Evolutionary conservation across 106 monocot genomes (phyloP).

Genomic region (Chionographis japonica): DNA sequence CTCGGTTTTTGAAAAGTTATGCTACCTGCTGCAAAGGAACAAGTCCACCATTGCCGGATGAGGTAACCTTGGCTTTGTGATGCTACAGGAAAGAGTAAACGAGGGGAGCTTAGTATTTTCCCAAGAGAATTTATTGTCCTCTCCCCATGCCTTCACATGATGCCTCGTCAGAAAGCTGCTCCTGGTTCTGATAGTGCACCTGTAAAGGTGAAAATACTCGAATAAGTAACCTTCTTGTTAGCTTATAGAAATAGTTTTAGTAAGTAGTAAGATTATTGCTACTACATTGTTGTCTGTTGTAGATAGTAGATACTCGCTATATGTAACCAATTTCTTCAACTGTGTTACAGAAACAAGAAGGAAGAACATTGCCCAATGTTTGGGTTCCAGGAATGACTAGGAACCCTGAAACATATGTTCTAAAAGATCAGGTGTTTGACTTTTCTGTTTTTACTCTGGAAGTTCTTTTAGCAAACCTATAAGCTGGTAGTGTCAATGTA

Average conservation of each 20-base stretch:
- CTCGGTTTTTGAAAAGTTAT: no score
- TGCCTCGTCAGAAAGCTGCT: conserved; percentile 76
- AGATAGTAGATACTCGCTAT: background rate
- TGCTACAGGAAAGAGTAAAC: conserved; percentile 80
- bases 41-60: background rate
- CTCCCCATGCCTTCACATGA: conserved; percentile 95
- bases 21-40: no score
- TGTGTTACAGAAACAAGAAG: conserved; percentile 47
- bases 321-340: background rate
- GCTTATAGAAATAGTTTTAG: no score
- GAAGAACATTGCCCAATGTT: conserved; percentile 2
- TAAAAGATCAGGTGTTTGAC: conserved; percentile 80
- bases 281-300: background rate
- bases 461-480: no score
- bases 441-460: no score
- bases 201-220: conserved; percentile 27
- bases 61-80: background rate
- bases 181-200: conserved; percentile 23
- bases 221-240: no score
- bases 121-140: conserved; percentile 72
- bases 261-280: background rate
- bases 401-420: conserved; percentile 76
- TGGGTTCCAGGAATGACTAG: conserved; percentile 87
- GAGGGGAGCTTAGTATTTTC: conserved; percentile 89
- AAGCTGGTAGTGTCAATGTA: no score